Evolutionary conservation across 495 filamentous ascomycete genomes (phyloP), one percentile per base, ranked within the genome.

Genomic region (Podospora bellae-mahoneyi): DNA sequence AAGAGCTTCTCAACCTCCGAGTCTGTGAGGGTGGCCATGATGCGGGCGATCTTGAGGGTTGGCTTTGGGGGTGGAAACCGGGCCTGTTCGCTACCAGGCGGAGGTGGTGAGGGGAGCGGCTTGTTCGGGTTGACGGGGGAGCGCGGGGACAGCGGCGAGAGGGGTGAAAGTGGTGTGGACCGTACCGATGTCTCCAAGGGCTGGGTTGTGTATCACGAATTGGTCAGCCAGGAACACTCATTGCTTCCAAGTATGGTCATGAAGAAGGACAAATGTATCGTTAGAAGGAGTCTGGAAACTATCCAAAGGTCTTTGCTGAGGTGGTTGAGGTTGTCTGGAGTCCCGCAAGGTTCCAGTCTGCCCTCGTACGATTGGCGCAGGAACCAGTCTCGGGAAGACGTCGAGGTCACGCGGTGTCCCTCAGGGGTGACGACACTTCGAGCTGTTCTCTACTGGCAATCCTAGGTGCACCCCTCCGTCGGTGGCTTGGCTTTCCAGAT

Each of bases 1-100:
- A 93, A 89, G 48, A 93, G 81, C 61, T 86, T 85, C 74, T 89
- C 88, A 66, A 91, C 75, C 61, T 92, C 89, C 26, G 82, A 78
- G 28, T 84, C 84, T 32, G 81, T 85, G 59, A 91, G 78, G n/a
- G 82, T 81, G 58, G 83, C 75, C 78, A 86, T 85, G 73, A 85
- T 86, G 75, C 84, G 77, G 63, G 80, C 75, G 16, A 85, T 77
- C 67, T 81, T 83, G 53, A 85, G 66, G 48, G 82, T 75, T 6
- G 80, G 80, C 62, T 73, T 78, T 26, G 68, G 73, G 39, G 80
- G 78, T 53, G 74, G 75, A 65, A 74, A 79, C 68, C 77, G 70
- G 57, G 73, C 73, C 70, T 74, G 74, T 64, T 82, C 81, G 69
- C 81, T 82, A 68, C 78, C 81, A 30, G 80, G 78, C 56, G 79